These are phyloP conservation scores for Saccharomyces mikatae DNA, from an alignment of 805 yeast species.

Conservation along the genomic window DNA sequence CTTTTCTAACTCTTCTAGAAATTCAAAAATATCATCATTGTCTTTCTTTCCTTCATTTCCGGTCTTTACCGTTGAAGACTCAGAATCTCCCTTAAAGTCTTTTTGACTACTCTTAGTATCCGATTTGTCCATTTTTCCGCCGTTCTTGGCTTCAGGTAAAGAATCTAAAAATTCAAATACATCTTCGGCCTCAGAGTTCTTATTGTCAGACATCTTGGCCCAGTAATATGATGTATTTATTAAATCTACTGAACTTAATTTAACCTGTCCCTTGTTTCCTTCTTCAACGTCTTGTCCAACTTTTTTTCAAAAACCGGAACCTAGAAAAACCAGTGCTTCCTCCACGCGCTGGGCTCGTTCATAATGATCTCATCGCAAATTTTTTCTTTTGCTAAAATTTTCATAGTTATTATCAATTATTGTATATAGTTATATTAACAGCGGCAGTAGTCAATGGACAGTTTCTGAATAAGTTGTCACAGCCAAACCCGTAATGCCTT, in stretches of 20 bases:
- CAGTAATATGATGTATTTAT: not conserved
- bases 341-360: not conserved
- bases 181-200: conserved; percentile 54
- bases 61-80: conserved; percentile 32
- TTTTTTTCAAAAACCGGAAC: not conserved
- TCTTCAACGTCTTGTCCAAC: not conserved
- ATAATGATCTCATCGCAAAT: not conserved
- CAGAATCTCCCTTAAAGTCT: conserved; percentile 4
- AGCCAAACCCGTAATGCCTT: conserved; percentile 47
- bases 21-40: conserved; percentile 36
- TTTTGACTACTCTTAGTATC: conserved; percentile 8
- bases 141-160: conserved; percentile 51
- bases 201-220: conserved; percentile 16
- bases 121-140: conserved; percentile 28
- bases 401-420: not conserved
- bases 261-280: not conserved
- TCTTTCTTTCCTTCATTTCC: conserved; percentile 31
- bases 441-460: not conserved
- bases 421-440: not conserved
- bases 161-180: conserved; percentile 75
- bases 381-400: not conserved
- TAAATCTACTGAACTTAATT: not conserved
- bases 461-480: not conserved
- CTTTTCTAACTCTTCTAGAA: conserved; percentile 61
- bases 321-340: not conserved